Conservation (phyloP, 257 asterid genomes). For the Scutellaria galericulata region DNA sequence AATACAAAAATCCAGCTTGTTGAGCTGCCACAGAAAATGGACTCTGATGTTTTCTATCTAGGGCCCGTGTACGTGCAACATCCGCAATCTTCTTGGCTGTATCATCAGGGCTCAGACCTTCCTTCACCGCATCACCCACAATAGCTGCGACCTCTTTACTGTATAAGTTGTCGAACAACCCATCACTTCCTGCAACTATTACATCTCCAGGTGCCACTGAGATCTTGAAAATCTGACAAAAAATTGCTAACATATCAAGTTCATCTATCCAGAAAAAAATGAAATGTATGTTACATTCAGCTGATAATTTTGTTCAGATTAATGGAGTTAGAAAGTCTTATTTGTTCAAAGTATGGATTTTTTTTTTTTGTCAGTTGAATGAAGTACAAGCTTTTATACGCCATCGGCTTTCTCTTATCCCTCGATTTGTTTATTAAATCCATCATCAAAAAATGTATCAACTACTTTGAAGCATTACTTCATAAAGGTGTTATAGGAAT, state of each 20-base stretch:
- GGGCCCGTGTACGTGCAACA: conserved; percentile 66
- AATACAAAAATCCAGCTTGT: conserved; percentile 62
- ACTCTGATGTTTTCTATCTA: conserved; percentile 51
- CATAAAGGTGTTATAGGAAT: too few species aligned
- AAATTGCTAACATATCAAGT: neutral
- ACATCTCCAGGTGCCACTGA: conserved; percentile 67
- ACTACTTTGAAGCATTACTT: too few species aligned
- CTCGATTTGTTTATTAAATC: too few species aligned
- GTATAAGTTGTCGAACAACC: conserved; percentile 78
- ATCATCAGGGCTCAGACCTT: conserved; percentile 58
- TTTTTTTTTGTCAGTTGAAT: too few species aligned
- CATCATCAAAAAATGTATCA: too few species aligned
- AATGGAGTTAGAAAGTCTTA: neutral
- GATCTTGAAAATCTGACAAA: conserved; percentile 65
- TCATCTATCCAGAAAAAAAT: neutral
- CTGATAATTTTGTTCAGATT: conserved; percentile 11
- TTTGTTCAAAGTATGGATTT: too few species aligned
- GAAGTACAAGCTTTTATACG: too few species aligned
- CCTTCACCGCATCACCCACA: conserved; percentile 57
- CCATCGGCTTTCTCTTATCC: too few species aligned
- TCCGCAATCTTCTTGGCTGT: conserved; percentile 69
- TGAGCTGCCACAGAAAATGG: conserved; percentile 85
- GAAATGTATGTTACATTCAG: neutral
- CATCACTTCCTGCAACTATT: conserved; percentile 87
- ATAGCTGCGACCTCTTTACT: conserved; percentile 58